Base-by-base conservation (phyloP, 208 protist species). In the Phytomonas sp. region DNA sequence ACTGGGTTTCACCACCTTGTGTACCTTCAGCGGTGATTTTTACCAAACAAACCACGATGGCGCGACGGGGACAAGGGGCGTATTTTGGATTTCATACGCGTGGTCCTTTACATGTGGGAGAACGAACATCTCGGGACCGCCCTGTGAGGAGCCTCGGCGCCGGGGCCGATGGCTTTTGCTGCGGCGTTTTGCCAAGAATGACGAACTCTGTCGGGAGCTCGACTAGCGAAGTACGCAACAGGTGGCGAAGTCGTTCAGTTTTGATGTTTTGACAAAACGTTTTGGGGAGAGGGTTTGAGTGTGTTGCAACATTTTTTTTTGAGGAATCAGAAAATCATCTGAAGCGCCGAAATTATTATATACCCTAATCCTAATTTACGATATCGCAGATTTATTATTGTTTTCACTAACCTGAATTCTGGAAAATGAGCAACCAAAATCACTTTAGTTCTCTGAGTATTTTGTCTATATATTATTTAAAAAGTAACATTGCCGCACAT, bases 101-200 rank as follows among this genome's bases (percentile, higher is more conserved):
- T 83, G 6, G 56, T 99, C 23, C 37, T 98, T 0, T 99, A 98
- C 74, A 99, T 97, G 29, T 96, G 97, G n/a, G 67, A 78, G 0
- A 75, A 79, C 60, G 97, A 99, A 71, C 97, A 99, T 72, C 98
- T 99, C 82, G 98, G 98, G 36, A 98, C 98, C 76, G 92, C 91
- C 0, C 94, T 92, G 14, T 71, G 91, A 19, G 93, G 94, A 77
- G 88, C 91, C 11, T 96, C 96, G 94, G 67, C 74, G 37, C 78
- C 74, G 32, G 83, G 75, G 34, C 82, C 74, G 62, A 86, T 86
- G 16, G 96, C 98, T 11, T 71, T 99, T 19, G 98, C 97, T 5
- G 86, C 95, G 19, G 91, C 91, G 63, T 74, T 77, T n/a, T n/a
- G n/a, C n/a, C n/a, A n/a, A n/a, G n/a, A n/a, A n/a, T n/a, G n/a